phyloP scores from a whole-genome alignment of 2,329 filamentous ascomycete genomes.

The Diplodia mutila region DNA sequence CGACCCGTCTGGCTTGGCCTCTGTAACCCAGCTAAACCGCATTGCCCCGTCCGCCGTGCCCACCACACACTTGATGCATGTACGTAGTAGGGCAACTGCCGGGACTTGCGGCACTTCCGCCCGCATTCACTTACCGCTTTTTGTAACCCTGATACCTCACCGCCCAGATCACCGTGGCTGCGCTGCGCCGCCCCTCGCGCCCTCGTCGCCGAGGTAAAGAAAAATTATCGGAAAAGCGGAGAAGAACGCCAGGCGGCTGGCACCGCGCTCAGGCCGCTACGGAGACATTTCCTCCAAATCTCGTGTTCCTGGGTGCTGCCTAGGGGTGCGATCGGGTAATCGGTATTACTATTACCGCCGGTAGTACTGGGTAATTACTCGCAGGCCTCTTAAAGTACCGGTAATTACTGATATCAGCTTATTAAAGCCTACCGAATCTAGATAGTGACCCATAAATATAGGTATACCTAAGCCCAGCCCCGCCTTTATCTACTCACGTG shows the following conservation, averaged over 20 bases:
- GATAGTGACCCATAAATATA: too few species aligned
- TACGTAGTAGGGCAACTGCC: background rate
- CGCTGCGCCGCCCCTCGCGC: background rate
- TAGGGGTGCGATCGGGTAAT: too few species aligned
- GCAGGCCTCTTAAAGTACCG: too few species aligned
- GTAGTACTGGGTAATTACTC: too few species aligned
- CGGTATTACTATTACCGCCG: too few species aligned
- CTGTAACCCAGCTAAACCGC: constrained; percentile 16
- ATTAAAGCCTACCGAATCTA: too few species aligned
- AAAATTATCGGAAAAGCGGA: constrained; percentile 5
- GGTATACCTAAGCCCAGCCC: too few species aligned
- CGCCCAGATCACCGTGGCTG: background rate
- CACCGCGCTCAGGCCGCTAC: constrained; percentile 4
- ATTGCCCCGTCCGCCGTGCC: constrained; percentile 9
- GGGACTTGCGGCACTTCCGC: constrained; percentile 12
- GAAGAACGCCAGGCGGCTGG: background rate
- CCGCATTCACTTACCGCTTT: constrained; percentile 7
- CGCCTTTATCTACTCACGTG: too few species aligned
- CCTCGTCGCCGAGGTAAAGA: background rate
- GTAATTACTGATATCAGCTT: too few species aligned
- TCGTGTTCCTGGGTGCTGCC: background rate
- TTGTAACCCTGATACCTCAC: background rate
- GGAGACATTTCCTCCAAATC: constrained; percentile 1
- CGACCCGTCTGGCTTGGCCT: background rate
- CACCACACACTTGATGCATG: background rate